Conservation (phyloP, 2,329 filamentous ascomycete genomes). For the Trichoderma brevicompactum region DNA sequence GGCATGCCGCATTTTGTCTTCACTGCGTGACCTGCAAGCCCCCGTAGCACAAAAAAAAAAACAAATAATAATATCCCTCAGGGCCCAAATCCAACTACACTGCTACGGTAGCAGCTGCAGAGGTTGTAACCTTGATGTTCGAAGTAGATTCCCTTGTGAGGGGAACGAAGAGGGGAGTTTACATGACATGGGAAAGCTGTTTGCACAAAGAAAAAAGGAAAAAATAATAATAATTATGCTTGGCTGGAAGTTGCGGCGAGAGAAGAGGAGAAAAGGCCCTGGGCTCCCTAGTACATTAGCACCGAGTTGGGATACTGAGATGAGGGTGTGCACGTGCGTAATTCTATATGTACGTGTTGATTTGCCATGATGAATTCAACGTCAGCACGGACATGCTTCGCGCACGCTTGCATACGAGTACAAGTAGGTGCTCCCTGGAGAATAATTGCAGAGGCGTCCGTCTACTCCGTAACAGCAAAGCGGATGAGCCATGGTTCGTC, state of each 20-base stretch:
- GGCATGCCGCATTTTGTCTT: conserved; percentile 6
- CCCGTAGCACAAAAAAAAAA: neutral
- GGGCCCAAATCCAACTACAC: neutral
- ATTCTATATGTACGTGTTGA: neutral
- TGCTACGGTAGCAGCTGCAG: neutral
- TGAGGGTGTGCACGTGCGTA: neutral
- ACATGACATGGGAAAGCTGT: neutral
- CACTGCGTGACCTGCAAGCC: neutral
- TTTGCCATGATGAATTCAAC: neutral
- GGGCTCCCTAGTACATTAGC: neutral
- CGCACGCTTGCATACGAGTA: neutral
- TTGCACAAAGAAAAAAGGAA: neutral
- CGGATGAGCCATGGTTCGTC: neutral
- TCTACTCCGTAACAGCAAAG: no score
- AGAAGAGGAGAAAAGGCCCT: conserved; percentile 6
- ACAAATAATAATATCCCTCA: neutral
- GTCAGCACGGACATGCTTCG: neutral
- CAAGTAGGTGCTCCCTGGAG: neutral
- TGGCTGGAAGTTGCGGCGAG: conserved; percentile 6
- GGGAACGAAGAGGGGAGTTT: neutral
- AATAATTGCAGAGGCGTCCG: neutral
- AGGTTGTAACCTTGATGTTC: neutral
- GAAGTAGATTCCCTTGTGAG: neutral
- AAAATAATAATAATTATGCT: neutral
- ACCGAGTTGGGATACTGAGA: neutral